Evolutionary conservation across 2,329 filamentous ascomycete species (phyloP).

Genomic region (Biscogniauxia mediterranea): DNA sequence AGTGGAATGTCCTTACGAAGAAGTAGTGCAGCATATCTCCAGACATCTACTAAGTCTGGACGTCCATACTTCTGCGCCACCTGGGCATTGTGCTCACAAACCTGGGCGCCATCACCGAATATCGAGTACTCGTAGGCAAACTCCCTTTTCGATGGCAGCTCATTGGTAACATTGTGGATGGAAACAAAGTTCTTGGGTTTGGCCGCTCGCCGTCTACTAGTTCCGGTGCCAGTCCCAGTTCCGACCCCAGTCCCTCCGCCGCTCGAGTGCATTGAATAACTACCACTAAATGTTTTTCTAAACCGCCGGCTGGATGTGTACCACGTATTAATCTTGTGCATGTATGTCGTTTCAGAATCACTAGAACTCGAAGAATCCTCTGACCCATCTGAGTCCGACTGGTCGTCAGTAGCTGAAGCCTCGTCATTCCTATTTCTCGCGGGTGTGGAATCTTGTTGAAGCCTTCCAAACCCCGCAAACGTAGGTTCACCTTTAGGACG

Average conservation of each 20-base stretch:
- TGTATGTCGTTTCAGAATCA: conserved; percentile 62
- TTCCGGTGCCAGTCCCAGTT: conserved; percentile 55
- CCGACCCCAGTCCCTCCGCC: conserved; percentile 58
- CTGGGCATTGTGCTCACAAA: conserved; percentile 80
- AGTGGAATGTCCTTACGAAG: conserved; percentile 75
- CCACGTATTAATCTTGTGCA: conserved; percentile 57
- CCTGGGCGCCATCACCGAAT: conserved; percentile 75
- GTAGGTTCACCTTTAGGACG: conserved; percentile 52
- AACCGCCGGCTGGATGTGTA: conserved; percentile 52
- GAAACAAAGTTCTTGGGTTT: conserved; percentile 68
- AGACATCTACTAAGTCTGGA: conserved; percentile 73
- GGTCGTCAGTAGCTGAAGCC: conserved; percentile 49
- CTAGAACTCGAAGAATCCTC: conserved; percentile 52
- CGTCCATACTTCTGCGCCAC: conserved; percentile 72
- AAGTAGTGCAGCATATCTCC: conserved; percentile 77
- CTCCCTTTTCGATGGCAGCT: conserved; percentile 75
- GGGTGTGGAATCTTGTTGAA: conserved; percentile 49
- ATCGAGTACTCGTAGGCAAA: conserved; percentile 80
- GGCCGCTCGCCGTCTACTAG: conserved; percentile 46
- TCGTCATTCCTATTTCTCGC: conserved; percentile 51
- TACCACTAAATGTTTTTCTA: conserved; percentile 55
- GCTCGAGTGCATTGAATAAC: conserved; percentile 57
- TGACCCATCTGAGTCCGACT: conserved; percentile 50
- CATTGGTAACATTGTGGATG: conserved; percentile 66
- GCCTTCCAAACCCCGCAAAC: conserved; percentile 56